Evolutionary conservation across 2,329 filamentous ascomycete species (phyloP).

Genomic region (Aspergillus sp.): DNA sequence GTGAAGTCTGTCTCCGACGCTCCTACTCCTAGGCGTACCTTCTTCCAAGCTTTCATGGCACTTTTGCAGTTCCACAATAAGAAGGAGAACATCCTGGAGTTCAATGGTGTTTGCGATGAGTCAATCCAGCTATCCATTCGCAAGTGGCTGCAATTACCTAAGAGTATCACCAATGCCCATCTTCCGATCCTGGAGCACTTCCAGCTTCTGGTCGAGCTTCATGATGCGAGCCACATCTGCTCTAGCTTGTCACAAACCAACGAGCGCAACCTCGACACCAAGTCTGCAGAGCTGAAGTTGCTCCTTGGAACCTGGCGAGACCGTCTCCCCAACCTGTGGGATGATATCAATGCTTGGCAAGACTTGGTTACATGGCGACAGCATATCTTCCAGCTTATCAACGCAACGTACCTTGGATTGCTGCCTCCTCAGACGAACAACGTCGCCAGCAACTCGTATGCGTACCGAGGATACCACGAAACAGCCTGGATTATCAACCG

Average conservation of each 20-base stretch:
- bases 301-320: constrained; percentile 94
- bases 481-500: constrained; percentile 99
- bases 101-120: constrained; percentile 89
- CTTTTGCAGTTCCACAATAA: constrained; percentile 92
- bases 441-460: constrained; percentile 86
- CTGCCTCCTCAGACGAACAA: constrained; percentile 78
- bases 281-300: constrained; percentile 93
- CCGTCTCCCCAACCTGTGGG: constrained; percentile 94
- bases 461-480: constrained; percentile 96
- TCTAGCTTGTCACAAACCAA: constrained; percentile 84
- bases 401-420: constrained; percentile 84
- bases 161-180: constrained; percentile 89
- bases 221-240: constrained; percentile 96
- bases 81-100: constrained; percentile 75
- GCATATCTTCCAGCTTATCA: constrained; percentile 97
- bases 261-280: constrained; percentile 80
- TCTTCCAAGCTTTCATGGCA: constrained; percentile 99
- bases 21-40: constrained; percentile 86
- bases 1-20: constrained; percentile 98
- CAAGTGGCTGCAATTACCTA: constrained; percentile 98
- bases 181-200: constrained; percentile 95
- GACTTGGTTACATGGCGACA: constrained; percentile 99
- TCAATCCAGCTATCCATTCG: constrained; percentile 95
- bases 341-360: constrained; percentile 99
- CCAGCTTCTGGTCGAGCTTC: constrained; percentile 94